phyloP scores from a whole-genome alignment of 2,329 filamentous ascomycete species.

The Escovopsis sp. region DNA sequence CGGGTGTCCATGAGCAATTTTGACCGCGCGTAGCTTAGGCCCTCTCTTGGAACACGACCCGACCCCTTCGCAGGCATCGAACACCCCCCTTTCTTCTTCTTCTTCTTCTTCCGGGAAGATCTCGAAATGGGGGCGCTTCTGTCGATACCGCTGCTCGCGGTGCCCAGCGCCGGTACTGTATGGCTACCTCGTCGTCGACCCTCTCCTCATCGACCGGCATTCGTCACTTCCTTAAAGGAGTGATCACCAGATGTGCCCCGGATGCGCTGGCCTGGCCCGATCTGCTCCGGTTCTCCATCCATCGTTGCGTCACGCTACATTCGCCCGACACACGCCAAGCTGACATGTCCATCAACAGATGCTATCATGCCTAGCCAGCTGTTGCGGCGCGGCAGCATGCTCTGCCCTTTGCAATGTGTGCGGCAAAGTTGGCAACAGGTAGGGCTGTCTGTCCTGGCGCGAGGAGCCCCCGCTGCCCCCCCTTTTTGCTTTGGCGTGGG shows the following conservation, averaged over 20 bases:
- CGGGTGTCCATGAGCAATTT: not conserved
- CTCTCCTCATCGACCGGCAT: too few relatives aligned
- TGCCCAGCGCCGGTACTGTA: constrained; percentile 80
- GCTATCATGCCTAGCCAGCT: constrained; percentile 68
- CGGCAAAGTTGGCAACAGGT: constrained; percentile 95
- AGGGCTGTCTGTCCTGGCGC: constrained; percentile 7
- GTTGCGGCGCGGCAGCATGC: constrained; percentile 92
- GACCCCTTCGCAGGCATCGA: too few relatives aligned
- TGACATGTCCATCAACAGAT: constrained; percentile 33
- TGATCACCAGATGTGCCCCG: not conserved
- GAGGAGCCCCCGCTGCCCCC: not conserved
- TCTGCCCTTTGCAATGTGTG: constrained; percentile 91
- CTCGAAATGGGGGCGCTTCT: constrained; percentile 71
- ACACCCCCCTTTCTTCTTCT: too few relatives aligned
- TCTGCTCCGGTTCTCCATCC: not conserved
- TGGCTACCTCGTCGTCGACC: constrained; percentile 19
- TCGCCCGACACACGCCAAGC: not conserved
- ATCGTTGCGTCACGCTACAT: too few relatives aligned
- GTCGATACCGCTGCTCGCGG: constrained; percentile 74
- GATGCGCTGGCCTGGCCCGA: not conserved
- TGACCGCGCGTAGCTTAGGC: not conserved
- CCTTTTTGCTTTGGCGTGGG: not conserved
- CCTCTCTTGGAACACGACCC: too few relatives aligned
- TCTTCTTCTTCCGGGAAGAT: not conserved
- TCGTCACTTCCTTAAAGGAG: not conserved